These are phyloP conservation scores for Flaveria ramosissima DNA, from an alignment of 129 eudicot genomes.

Conservation along the genomic window DNA sequence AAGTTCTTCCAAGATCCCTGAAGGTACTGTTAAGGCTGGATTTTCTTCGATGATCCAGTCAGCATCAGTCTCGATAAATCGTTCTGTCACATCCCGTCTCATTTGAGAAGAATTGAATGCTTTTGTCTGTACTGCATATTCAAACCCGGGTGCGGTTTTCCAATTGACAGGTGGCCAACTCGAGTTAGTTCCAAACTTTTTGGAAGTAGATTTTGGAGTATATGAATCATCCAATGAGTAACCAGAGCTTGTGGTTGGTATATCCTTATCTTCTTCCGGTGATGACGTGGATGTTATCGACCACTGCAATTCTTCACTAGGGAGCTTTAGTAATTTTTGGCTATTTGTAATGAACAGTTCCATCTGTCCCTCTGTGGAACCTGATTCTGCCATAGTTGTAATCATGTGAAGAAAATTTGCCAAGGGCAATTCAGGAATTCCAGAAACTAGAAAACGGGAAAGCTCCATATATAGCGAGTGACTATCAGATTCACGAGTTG, in stretches of 20 bases:
- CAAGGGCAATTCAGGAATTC: slow-evolving; percentile 60
- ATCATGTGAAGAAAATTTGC: slow-evolving; percentile 94
- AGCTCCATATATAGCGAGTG: slow-evolving; percentile 76
- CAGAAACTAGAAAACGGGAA: slow-evolving; percentile 57
- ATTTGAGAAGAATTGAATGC: slow-evolving; percentile 19
- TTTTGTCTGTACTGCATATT: slow-evolving; percentile 30
- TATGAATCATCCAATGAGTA: slow-evolving; percentile 34
- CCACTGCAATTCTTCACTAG: slow-evolving; percentile 69
- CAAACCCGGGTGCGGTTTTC: slow-evolving; percentile 87
- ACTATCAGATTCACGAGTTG: slow-evolving; percentile 60
- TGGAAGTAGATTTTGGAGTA: slow-evolving; percentile 30
- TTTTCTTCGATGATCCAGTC: slow-evolving; percentile 34
- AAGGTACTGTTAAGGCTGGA: slow-evolving; percentile 15
- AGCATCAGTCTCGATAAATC: slow-evolving; percentile 9
- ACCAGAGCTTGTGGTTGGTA: slow-evolving; percentile 19
- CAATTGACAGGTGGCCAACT: slow-evolving; percentile 86
- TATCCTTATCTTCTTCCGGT: slow-evolving; percentile 34
- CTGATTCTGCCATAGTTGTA: slow-evolving; percentile 77
- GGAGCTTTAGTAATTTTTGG: slow-evolving; percentile 76
- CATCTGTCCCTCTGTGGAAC: slow-evolving; percentile 70
- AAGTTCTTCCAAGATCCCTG: slow-evolving; percentile 35
- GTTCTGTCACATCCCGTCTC: slow-evolving; percentile 16
- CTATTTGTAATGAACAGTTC: slow-evolving; percentile 68
- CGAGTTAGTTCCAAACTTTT: slow-evolving; percentile 43
- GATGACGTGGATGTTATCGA: slow-evolving; percentile 39